Evolutionary conservation across 306 rosid species (phyloP).

Genomic region (Dalbergia oliveri): DNA sequence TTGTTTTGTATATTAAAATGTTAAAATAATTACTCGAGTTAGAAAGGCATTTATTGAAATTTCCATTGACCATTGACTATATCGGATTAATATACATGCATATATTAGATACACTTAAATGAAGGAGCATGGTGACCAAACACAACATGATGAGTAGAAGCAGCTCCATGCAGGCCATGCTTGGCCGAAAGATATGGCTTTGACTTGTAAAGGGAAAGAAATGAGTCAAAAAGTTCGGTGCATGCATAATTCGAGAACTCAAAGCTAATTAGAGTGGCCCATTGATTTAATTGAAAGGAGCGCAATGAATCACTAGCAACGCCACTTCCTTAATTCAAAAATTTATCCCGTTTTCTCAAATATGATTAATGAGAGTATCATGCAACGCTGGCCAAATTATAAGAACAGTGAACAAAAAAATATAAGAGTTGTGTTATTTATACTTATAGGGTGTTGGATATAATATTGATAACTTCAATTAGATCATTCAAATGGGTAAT

Average conservation of each 20-base stretch:
- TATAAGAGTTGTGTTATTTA: too few species aligned
- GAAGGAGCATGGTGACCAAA: conserved; percentile 12
- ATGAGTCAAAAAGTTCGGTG: conserved; percentile 18
- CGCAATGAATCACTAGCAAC: conserved; percentile 4
- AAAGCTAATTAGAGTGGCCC: conserved; percentile 21
- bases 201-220: not conserved
- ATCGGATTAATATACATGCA: not conserved
- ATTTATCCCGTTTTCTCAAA: not conserved
- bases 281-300: not conserved
- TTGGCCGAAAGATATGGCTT: conserved; percentile 22
- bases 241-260: conserved; percentile 19
- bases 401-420: not conserved
- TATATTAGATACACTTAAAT: not conserved
- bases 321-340: conserved; percentile 23
- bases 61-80: not conserved
- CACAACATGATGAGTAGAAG: not conserved
- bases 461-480: too few species aligned
- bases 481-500: too few species aligned
- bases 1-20: not conserved
- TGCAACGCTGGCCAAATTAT: too few species aligned
- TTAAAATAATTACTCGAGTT: not conserved
- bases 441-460: too few species aligned
- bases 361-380: too few species aligned
- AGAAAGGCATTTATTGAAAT: not conserved
- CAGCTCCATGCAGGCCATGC: conserved; percentile 18